Evolutionary conservation across 805 yeast genomes (phyloP).

Genomic region (Wickerhamomyces queroliae): DNA sequence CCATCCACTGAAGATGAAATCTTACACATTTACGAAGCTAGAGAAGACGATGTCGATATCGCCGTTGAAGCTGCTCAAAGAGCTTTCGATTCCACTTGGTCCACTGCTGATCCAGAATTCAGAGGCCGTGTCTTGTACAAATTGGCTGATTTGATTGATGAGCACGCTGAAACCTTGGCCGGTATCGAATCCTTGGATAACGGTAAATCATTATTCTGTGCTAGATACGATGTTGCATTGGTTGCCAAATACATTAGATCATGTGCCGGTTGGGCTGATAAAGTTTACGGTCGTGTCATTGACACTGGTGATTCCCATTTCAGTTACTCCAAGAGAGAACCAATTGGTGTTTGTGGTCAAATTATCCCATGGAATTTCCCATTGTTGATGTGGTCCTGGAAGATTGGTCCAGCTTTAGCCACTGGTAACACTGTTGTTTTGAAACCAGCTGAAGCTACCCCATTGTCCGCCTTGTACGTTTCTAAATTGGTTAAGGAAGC

Average conservation of each 20-base stretch:
- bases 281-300: slow-evolving; percentile 64
- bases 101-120: slow-evolving; percentile 54
- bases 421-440: slow-evolving; percentile 83
- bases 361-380: slow-evolving; percentile 97
- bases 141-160: slow-evolving; percentile 72
- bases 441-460: slow-evolving; percentile 89
- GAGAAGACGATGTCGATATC: slow-evolving; percentile 65
- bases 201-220: slow-evolving; percentile 71
- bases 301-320: slow-evolving; percentile 71
- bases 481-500: slow-evolving; percentile 66
- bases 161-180: slow-evolving; percentile 63
- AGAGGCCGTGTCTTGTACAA: slow-evolving; percentile 57
- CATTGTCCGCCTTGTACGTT: slow-evolving; percentile 74
- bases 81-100: slow-evolving; percentile 75
- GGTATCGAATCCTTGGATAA: slow-evolving; percentile 79
- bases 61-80: slow-evolving; percentile 77
- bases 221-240: slow-evolving; percentile 69
- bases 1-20: slow-evolving; percentile 67
- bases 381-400: slow-evolving; percentile 87
- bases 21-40: slow-evolving; percentile 64
- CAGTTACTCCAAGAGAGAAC: slow-evolving; percentile 76
- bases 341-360: slow-evolving; percentile 91
- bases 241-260: slow-evolving; percentile 67
- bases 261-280: slow-evolving; percentile 88
- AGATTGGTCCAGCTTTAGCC: slow-evolving; percentile 85